These are phyloP conservation scores for Cladosporium sp. DNA, from an alignment of 2,329 filamentous ascomycete genomes.

Conservation along the genomic window DNA sequence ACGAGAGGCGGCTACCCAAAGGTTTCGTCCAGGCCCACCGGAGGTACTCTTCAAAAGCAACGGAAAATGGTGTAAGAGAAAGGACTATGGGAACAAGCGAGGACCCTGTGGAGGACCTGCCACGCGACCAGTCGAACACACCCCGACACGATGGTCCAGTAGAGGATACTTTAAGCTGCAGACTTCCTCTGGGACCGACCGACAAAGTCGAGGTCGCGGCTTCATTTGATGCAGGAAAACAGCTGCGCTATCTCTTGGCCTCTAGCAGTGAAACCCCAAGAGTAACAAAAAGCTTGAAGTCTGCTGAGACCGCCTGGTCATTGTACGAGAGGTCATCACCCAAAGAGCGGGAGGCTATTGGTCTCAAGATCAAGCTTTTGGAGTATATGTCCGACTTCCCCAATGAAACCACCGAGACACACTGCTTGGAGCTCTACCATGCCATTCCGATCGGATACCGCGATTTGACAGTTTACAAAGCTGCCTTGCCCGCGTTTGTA, in stretches of 20 bases:
- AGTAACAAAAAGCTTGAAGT: not conserved
- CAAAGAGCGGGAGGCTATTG: conserved; percentile 17
- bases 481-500: conserved; percentile 18
- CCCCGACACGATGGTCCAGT: too few relatives aligned
- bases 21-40: conserved; percentile 25
- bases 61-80: not conserved
- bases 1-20: conserved; percentile 22
- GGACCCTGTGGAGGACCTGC: too few relatives aligned
- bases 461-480: conserved; percentile 21
- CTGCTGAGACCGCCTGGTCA: conserved; percentile 29
- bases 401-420: conserved; percentile 18
- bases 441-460: conserved; percentile 20
- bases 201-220: too few relatives aligned
- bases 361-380: conserved; percentile 25
- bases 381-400: conserved; percentile 20
- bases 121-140: too few relatives aligned
- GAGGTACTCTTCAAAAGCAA: conserved; percentile 18
- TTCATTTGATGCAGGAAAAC: not conserved
- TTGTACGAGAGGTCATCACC: conserved; percentile 32
- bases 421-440: conserved; percentile 23
- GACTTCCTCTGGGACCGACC: too few relatives aligned
- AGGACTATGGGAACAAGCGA: too few relatives aligned
- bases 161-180: too few relatives aligned
- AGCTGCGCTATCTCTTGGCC: not conserved
- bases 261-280: not conserved